These are phyloP conservation scores for Linum lewisii DNA, from an alignment of 345 rosid genomes.

Conservation along the genomic window DNA sequence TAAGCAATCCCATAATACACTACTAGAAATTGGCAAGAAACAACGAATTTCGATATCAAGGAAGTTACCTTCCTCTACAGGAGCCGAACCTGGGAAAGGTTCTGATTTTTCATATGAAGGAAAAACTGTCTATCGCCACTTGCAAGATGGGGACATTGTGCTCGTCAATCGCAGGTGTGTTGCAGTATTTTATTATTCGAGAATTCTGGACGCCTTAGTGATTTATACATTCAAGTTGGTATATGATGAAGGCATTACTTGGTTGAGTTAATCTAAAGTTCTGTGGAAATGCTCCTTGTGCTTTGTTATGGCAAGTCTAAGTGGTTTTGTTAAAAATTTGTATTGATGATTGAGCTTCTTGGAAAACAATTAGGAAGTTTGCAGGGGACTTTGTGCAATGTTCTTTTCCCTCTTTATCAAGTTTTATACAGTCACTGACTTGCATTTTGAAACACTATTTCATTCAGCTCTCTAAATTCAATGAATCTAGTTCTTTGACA, in stretches of 20 bases:
- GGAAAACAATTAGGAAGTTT: background rate
- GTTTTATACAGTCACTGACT: background rate
- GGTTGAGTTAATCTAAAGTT: no score
- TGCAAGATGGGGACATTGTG: conserved; percentile 90
- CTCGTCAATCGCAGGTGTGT: conserved; percentile 91
- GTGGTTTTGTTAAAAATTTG: background rate
- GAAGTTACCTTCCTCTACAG: conserved; percentile 69
- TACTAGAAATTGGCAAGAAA: conserved; percentile 43
- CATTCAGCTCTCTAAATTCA: background rate
- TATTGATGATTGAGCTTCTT: background rate
- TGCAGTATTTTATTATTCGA: background rate
- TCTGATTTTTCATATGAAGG: conserved; percentile 59
- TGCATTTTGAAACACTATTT: background rate
- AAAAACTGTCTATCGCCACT: conserved; percentile 76
- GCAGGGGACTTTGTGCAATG: background rate
- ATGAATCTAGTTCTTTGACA: conserved; percentile 1
- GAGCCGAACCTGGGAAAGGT: conserved; percentile 55
- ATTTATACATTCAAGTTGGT: background rate
- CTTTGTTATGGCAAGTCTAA: background rate
- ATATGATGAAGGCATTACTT: background rate
- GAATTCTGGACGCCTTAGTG: no score
- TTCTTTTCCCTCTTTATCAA: no score
- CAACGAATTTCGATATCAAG: conserved; percentile 60
- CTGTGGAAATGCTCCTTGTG: background rate
- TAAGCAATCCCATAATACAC: conserved; percentile 41